Evolutionary conservation across 1,139 yeast species (phyloP).

Genomic region (Diutina siamensis): DNA sequence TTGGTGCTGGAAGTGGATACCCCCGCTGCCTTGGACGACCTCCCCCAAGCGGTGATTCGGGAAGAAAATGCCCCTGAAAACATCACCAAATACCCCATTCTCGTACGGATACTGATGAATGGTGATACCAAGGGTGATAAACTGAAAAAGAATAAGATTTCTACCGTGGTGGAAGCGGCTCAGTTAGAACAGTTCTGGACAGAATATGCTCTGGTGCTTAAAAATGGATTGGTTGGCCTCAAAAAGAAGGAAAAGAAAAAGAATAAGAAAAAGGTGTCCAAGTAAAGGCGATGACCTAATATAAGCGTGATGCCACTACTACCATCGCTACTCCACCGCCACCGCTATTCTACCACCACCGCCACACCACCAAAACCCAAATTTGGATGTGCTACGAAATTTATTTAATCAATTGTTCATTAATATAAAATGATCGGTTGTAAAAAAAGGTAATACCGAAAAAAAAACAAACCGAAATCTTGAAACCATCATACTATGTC

Average conservation of each 20-base stretch:
- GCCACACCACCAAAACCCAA: no score
- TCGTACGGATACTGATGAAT: slow-evolving; percentile 4
- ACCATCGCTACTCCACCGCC: no score
- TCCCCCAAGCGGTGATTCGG: slow-evolving; percentile 25
- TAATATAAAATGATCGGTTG: no score
- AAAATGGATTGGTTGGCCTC: slow-evolving; percentile 48
- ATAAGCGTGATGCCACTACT: no score
- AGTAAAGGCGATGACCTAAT: no score
- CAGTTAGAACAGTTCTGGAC: slow-evolving; percentile 59
- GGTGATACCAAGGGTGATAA: neutral
- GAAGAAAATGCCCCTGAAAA: slow-evolving; percentile 1
- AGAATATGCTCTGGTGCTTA: slow-evolving; percentile 52
- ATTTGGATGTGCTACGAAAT: no score
- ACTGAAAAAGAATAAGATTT: slow-evolving; percentile 31
- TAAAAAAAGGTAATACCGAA: neutral
- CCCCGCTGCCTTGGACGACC: slow-evolving; percentile 17
- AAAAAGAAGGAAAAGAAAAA: slow-evolving; percentile 44
- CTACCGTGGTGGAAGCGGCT: slow-evolving; percentile 52
- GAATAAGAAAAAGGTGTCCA: slow-evolving; percentile 32
- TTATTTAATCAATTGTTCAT: no score
- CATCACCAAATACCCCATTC: neutral
- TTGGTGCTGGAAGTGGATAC: slow-evolving; percentile 18
- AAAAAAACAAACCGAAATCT: no score
- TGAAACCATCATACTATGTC: neutral
- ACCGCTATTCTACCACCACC: no score